Percentiles rank a stretch among this genome's conserved stretches.
phyloP scores from a whole-genome alignment of 2,329 filamentous ascomycete species.

The Penicillium sp. region DNA sequence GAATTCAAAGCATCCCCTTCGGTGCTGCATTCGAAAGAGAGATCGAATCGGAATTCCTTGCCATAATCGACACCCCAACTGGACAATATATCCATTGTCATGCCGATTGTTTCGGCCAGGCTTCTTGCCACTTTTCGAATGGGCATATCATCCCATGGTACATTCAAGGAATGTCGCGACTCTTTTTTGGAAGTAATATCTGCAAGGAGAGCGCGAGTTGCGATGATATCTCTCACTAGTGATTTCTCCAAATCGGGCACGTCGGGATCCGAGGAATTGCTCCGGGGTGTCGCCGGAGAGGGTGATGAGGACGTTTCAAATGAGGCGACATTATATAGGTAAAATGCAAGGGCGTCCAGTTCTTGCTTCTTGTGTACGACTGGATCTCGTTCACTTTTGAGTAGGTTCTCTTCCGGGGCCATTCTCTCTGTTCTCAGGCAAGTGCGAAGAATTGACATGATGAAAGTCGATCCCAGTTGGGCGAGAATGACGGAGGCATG shows the following conservation, averaged over 20 bases:
- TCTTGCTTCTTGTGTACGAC: constrained; percentile 34
- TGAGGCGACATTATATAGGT: constrained; percentile 29
- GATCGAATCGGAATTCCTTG: constrained; percentile 19
- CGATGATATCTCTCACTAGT: constrained; percentile 19
- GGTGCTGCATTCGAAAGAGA: constrained; percentile 21
- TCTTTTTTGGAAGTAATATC: constrained; percentile 22
- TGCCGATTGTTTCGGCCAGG: constrained; percentile 30
- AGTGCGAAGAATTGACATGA: constrained; percentile 44
- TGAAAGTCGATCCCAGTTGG: constrained; percentile 39
- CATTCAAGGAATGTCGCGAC: not conserved
- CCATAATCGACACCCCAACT: constrained; percentile 22
- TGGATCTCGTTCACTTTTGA: constrained; percentile 26
- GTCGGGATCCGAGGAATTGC: not conserved
- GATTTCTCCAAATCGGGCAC: not conserved
- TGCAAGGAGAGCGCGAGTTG: constrained; percentile 28
- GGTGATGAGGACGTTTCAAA: constrained; percentile 23
- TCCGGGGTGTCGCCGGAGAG: constrained; percentile 6
- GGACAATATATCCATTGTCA: constrained; percentile 34
- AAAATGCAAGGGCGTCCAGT: constrained; percentile 37
- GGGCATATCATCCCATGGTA: constrained; percentile 33
- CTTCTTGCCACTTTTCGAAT: constrained; percentile 28
- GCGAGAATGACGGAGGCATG: constrained; percentile 42
- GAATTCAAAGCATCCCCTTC: not conserved
- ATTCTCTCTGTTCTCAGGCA: constrained; percentile 39
- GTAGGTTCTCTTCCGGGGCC: constrained; percentile 31